Base-by-base conservation (phyloP, 179 eudicot species). In the Beta lomatogona region DNA sequence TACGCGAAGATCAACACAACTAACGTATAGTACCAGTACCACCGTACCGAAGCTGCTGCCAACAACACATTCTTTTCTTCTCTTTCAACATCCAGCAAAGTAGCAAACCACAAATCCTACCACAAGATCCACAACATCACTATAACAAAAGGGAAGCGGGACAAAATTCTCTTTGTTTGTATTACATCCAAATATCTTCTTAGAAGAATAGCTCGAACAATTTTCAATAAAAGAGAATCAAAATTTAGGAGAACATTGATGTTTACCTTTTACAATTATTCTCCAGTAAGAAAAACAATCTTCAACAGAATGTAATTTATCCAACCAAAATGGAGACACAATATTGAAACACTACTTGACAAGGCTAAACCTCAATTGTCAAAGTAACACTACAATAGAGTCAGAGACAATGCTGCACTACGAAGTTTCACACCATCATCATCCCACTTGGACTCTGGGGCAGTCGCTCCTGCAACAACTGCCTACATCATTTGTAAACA, bases 381-480 rank as follows among this genome's bases (percentile, higher is more conserved):
- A 2, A 6, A 13, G 46, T 73, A 22, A 45, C 8, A 57, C 79
- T 86, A 88, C 75, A 82, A 67, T 65, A 88, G 11, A 4, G 95
- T 92, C 79, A 95, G 80, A 48, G 99, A 95, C 71, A 95, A 83
- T 72, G 98, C 99, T 71, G 99, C 97, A 70, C 98, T 93, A 7
- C 99, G 99, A 85, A 95, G 99, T 86, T 91, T 93, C 76, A 94
- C 86, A 36, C 99, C 98, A 75, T 92, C 94, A 64, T 86, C 85
- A 22, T 88, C 95, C 99, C 99, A 95, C 77, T 78, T 94, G 21
- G 89, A 83, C 79, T 94, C 80, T 12, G 98, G 95, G 16, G 91
- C 95, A 83, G 91, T 84, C 57, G 97, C 98, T 86, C 93, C 99
- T 64, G 98, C 98, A 81, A 95, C 88, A 79, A 91, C 70, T 65